Evolutionary conservation across 2,329 filamentous ascomycete genomes (phyloP).

Genomic region (Fusarium multiceps): DNA sequence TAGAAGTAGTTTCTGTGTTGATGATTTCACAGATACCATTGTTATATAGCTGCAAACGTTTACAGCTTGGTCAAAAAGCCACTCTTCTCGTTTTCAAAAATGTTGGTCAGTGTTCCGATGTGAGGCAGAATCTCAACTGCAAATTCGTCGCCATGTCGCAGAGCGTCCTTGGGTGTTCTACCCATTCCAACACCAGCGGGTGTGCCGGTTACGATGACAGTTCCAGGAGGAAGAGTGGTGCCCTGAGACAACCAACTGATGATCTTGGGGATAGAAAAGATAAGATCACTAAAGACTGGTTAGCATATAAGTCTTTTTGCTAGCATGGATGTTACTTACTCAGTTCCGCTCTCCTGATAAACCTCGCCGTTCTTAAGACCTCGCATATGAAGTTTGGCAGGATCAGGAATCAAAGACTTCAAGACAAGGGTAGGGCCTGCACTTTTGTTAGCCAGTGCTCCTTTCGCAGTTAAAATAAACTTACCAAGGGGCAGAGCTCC

Average conservation of each 20-base stretch:
- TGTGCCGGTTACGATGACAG: conserved; percentile 74
- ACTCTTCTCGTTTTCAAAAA: conserved; percentile 44
- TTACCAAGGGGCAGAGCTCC: conserved; percentile 62
- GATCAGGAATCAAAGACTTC: conserved; percentile 65
- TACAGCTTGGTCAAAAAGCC: conserved; percentile 24
- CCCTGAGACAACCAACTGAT: conserved; percentile 70
- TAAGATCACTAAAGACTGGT: conserved; percentile 62
- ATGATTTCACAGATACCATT: neutral
- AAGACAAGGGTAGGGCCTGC: conserved; percentile 74
- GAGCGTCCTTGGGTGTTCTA: conserved; percentile 72
- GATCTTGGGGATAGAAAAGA: conserved; percentile 69
- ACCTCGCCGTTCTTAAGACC: conserved; percentile 66
- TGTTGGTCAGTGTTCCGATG: conserved; percentile 57
- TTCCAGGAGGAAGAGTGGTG: conserved; percentile 70
- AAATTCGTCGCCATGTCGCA: conserved; percentile 73
- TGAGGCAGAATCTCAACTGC: conserved; percentile 56
- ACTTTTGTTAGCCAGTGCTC: neutral
- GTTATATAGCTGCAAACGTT: neutral
- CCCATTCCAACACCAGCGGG: conserved; percentile 78
- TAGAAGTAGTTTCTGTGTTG: neutral
- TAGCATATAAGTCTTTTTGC: neutral
- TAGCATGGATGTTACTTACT: conserved; percentile 35
- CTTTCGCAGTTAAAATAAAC: neutral
- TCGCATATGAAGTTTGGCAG: conserved; percentile 64
- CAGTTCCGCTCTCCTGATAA: conserved; percentile 38